phyloP scores from a whole-genome alignment of 148 eudicot genomes.

The Rhododendron vialii region DNA sequence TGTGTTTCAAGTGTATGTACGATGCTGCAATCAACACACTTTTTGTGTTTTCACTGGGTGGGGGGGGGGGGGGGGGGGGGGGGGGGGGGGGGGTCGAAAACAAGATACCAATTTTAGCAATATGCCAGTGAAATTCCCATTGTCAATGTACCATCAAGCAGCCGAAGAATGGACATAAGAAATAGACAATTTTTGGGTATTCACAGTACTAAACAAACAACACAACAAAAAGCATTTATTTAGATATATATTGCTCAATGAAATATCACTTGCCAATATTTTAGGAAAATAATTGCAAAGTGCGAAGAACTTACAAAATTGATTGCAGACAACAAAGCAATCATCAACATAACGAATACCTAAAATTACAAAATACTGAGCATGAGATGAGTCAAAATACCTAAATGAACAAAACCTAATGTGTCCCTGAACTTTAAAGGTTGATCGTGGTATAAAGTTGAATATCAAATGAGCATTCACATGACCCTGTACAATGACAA shows the following conservation, averaged over 20 bases:
- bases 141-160: not conserved
- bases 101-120: not conserved
- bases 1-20: slow-evolving; percentile 80
- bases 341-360: not conserved
- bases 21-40: slow-evolving; percentile 81
- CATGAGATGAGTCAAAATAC: slow-evolving; percentile 3
- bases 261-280: not conserved
- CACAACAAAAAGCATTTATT: not conserved
- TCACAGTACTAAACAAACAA: not conserved
- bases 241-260: not conserved
- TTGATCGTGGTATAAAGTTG: not conserved
- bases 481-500: no score
- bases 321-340: not conserved
- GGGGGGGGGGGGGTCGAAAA: no score
- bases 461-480: no score
- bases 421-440: not conserved
- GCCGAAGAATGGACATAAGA: not conserved
- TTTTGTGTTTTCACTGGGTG: slow-evolving; percentile 84
- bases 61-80: slow-evolving; percentile 19
- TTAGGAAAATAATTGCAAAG: not conserved
- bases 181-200: not conserved
- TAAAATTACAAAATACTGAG: not conserved
- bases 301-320: not conserved
- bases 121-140: not conserved
- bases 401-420: not conserved